phyloP scores from a whole-genome alignment of 805 yeast genomes.

The Candida sphagnicola region DNA sequence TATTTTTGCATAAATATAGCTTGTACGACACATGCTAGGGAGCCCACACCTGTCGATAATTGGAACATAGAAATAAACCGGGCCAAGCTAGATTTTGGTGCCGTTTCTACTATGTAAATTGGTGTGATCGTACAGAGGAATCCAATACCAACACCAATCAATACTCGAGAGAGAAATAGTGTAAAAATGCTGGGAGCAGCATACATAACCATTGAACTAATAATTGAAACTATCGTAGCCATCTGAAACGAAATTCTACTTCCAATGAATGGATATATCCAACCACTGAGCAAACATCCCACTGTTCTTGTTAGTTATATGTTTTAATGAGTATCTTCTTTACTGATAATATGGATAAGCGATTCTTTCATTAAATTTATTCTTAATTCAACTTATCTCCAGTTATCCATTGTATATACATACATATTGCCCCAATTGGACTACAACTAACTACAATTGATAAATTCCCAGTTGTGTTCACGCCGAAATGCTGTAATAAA shows the following conservation, averaged over 20 bases:
- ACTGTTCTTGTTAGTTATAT: no score
- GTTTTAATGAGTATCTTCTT: no score
- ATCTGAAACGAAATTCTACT: slow-evolving; percentile 20
- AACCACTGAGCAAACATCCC: slow-evolving; percentile 28
- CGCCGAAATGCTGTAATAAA: slow-evolving; percentile 18
- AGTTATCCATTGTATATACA: slow-evolving; percentile 9
- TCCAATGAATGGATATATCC: slow-evolving; percentile 26
- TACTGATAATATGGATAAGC: no score
- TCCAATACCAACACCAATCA: slow-evolving; percentile 31
- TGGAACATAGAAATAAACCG: slow-evolving; percentile 20
- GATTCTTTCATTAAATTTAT: no score
- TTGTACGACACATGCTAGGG: slow-evolving; percentile 13
- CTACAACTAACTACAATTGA: slow-evolving; percentile 10
- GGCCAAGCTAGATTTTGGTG: slow-evolving; percentile 20
- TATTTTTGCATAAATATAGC: slow-evolving; percentile 12
- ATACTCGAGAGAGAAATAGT: slow-evolving; percentile 23
- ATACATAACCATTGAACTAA: slow-evolving; percentile 21
- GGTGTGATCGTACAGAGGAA: slow-evolving; percentile 26
- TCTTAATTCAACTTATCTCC: no score
- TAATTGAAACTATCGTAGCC: slow-evolving; percentile 23
- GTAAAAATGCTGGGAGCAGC: slow-evolving; percentile 21
- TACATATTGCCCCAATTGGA: slow-evolving; percentile 35
- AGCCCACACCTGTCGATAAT: slow-evolving; percentile 16
- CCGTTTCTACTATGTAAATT: slow-evolving; percentile 27
- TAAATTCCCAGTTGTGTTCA: slow-evolving; percentile 5